These are phyloP conservation scores for Flaveria linearis DNA, from an alignment of 129 eudicot genomes.

Conservation along the genomic window DNA sequence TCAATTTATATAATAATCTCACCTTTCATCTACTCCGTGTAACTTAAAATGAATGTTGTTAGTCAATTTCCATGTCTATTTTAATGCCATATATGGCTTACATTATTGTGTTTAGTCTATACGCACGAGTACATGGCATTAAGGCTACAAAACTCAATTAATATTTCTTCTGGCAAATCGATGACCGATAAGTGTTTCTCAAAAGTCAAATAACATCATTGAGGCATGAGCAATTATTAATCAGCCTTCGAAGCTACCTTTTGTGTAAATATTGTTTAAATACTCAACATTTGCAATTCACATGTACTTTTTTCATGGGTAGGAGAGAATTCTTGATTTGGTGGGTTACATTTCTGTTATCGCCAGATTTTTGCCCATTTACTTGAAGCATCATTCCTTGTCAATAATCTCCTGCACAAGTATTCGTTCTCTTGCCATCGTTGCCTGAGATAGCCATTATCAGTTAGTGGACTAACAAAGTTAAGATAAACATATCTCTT, in stretches of 20 bases:
- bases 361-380: neutral
- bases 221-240: neutral
- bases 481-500: neutral
- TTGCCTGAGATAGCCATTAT: conserved; percentile 35
- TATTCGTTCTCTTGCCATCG: conserved; percentile 42
- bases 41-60: conserved; percentile 16
- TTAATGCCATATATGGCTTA: neutral
- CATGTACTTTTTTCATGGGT: neutral
- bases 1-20: neutral
- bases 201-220: neutral
- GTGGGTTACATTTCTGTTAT: neutral
- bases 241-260: neutral
- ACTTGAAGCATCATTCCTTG: conserved; percentile 7
- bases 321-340: neutral
- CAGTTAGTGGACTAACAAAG: neutral
- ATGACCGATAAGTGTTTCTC: neutral
- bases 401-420: conserved; percentile 15
- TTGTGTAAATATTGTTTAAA: neutral
- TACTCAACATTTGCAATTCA: neutral
- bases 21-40: neutral
- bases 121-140: neutral
- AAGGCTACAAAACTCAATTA: neutral
- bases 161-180: neutral
- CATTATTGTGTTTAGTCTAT: neutral
- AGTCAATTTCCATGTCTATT: neutral